Conservation (phyloP, 1,284 basidiomycete species). For the Takashimella tepidaria region DNA sequence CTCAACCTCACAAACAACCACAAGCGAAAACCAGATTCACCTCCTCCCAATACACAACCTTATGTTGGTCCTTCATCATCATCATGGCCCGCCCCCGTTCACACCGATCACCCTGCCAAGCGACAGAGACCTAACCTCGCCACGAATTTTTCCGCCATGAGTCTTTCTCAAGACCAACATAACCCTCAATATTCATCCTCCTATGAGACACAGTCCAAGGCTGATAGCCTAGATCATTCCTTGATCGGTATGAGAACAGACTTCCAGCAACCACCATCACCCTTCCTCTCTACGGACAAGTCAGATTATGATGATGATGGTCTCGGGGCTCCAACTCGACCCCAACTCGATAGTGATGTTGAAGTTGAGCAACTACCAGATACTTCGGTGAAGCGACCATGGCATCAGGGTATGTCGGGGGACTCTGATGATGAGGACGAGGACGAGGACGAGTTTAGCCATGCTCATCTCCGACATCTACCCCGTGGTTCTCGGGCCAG, state of each 20-base stretch:
- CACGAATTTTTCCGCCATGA: slow-evolving; percentile 36
- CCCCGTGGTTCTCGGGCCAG: neutral
- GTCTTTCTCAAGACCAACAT: slow-evolving; percentile 11
- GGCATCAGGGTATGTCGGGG: slow-evolving; percentile 14
- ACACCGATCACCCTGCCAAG: slow-evolving; percentile 15
- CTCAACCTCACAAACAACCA: slow-evolving; percentile 1
- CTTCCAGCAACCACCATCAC: neutral
- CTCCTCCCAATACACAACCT: slow-evolving; percentile 5
- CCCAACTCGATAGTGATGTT: slow-evolving; percentile 17
- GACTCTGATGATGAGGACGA: slow-evolving; percentile 22
- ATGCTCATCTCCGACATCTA: slow-evolving; percentile 5
- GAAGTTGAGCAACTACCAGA: slow-evolving; percentile 18
- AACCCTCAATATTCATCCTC: neutral
- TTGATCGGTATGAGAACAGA: neutral
- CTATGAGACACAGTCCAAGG: neutral
- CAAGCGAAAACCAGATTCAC: slow-evolving; percentile 18
- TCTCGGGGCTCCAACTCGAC: slow-evolving; percentile 8
- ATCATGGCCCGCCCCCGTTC: neutral
- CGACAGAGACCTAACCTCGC: slow-evolving; percentile 35
- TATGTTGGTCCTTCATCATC: neutral
- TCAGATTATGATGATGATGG: slow-evolving; percentile 9
- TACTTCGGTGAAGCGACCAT: slow-evolving; percentile 6
- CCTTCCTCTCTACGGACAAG: slow-evolving; percentile 8
- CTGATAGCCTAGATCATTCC: neutral
- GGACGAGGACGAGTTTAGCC: slow-evolving; percentile 28